A percentile compares a stretch with the other conserved stretches of the same genome.
These are phyloP conservation scores for Phalaenopsis aphrodite DNA, from an alignment of 106 monocot species.

Conservation along the genomic window DNA sequence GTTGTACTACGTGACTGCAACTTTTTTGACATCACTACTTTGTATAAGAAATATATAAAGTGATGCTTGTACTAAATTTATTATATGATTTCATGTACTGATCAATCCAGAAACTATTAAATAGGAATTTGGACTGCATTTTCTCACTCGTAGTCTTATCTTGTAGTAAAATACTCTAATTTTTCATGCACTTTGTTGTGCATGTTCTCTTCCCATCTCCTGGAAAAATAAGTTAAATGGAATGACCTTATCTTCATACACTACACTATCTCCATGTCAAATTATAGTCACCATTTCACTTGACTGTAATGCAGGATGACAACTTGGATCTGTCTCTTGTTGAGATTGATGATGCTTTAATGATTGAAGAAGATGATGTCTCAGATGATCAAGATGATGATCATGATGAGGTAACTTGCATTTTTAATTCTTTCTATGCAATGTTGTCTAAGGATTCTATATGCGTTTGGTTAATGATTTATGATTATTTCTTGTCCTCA, in stretches of 20 bases:
- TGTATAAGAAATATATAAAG: too few relatives aligned
- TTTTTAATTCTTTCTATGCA: background rate
- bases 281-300: background rate
- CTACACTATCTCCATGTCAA: background rate
- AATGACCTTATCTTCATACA: background rate
- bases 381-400: conserved; percentile 84
- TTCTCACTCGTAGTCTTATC: background rate
- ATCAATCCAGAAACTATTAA: background rate
- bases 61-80: too few relatives aligned
- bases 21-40: too few relatives aligned
- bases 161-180: background rate
- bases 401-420: conserved; percentile 53
- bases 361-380: conserved; percentile 97
- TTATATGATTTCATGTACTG: background rate
- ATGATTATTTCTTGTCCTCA: background rate
- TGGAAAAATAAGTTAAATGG: background rate
- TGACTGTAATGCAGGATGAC: conserved; percentile 49
- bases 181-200: background rate
- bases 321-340: conserved; percentile 71
- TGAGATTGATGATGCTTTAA: conserved; percentile 83
- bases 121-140: background rate
- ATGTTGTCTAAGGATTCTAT: background rate
- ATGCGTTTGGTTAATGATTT: background rate
- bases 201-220: background rate
- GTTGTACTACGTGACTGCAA: too few relatives aligned